These are phyloP conservation scores for Ophiostoma piceae DNA, from an alignment of 2,329 filamentous ascomycete genomes.

Conservation along the genomic window DNA sequence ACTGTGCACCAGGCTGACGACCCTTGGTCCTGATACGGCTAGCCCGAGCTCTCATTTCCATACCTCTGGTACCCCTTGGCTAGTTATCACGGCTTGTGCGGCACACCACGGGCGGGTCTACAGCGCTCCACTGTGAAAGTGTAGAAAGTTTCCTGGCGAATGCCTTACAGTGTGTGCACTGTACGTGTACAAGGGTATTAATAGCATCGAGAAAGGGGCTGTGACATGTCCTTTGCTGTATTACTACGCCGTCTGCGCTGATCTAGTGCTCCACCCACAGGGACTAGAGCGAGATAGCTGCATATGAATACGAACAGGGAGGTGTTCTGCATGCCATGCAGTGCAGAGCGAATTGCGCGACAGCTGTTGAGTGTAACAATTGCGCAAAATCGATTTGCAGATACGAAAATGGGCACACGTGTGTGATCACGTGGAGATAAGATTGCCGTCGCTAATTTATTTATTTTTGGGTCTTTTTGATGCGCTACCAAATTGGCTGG, in stretches of 20 bases:
- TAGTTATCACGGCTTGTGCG: background rate
- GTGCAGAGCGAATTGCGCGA: background rate
- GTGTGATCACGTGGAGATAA: background rate
- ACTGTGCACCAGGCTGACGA: background rate
- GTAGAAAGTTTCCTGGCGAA: background rate
- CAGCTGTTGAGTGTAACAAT: background rate
- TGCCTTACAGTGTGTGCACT: background rate
- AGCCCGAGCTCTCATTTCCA: background rate
- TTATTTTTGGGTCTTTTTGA: background rate
- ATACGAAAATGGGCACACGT: background rate
- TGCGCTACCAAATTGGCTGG: background rate
- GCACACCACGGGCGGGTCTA: background rate
- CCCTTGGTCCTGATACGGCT: background rate
- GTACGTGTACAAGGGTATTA: background rate
- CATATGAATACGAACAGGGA: constrained; percentile 9
- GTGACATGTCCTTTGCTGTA: constrained; percentile 1
- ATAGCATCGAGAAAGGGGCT: constrained; percentile 9
- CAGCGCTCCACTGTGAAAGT: background rate
- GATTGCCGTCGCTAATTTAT: background rate
- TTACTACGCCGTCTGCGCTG: background rate
- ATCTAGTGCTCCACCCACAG: constrained; percentile 11
- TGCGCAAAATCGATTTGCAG: background rate
- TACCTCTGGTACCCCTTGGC: background rate
- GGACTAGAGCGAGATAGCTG: background rate
- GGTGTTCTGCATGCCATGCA: constrained; percentile 3